A percentile compares a stretch with the other conserved stretches of the same genome.
Evolutionary conservation across 345 rosid species (phyloP).

Genomic region (Pseudoturritis turrita): DNA sequence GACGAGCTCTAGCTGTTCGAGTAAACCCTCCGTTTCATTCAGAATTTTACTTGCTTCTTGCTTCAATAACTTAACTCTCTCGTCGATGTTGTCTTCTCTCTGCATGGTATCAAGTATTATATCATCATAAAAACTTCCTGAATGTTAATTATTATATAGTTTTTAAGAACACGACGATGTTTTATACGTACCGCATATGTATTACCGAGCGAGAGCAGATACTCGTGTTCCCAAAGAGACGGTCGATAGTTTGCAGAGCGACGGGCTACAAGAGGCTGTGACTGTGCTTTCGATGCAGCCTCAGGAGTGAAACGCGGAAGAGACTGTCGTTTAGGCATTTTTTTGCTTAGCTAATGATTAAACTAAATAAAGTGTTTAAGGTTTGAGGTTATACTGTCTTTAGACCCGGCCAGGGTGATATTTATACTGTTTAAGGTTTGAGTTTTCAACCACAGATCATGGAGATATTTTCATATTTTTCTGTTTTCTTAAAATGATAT

Average conservation of each 20-base stretch:
- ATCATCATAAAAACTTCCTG: not conserved
- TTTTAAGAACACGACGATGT: not conserved
- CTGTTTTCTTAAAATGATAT: not conserved
- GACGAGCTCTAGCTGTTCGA: constrained; percentile 30
- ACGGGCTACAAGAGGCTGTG: constrained; percentile 11
- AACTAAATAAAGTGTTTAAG: not conserved
- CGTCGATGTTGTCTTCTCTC: constrained; percentile 10
- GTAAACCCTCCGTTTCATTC: not conserved
- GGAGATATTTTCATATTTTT: not conserved
- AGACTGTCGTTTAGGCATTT: constrained; percentile 2
- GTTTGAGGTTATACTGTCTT: not conserved
- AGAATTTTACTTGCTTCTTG: constrained; percentile 12
- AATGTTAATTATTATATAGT: not conserved
- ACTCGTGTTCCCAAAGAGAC: constrained; percentile 30
- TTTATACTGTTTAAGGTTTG: constrained; percentile 11
- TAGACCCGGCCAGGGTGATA: not conserved
- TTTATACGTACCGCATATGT: constrained; percentile 3
- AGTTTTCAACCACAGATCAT: constrained; percentile 1
- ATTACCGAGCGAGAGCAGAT: constrained; percentile 33
- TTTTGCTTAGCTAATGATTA: not conserved
- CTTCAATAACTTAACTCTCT: constrained; percentile 1
- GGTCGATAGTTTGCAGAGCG: constrained; percentile 38
- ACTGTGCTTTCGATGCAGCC: not conserved
- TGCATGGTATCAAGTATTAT: constrained; percentile 1
- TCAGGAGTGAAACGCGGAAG: not conserved